Evolutionary conservation across 1,139 yeast genomes (phyloP).

Genomic region (Groenewaldozyma auringiensis): DNA sequence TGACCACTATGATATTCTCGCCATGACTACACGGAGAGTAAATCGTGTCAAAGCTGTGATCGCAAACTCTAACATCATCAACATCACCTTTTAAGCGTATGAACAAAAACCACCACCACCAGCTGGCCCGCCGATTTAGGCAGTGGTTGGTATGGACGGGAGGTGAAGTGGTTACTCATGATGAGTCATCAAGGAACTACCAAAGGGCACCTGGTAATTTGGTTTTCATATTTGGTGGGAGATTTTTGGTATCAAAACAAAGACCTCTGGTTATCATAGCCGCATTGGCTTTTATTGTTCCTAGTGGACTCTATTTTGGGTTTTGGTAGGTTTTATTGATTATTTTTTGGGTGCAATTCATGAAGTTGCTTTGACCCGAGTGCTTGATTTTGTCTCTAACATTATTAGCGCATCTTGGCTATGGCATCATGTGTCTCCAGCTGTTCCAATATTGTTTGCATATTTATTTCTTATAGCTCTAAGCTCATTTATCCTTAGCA

Average conservation of each 20-base stretch:
- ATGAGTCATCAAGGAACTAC: constrained; percentile 7
- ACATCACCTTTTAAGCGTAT: too few species aligned
- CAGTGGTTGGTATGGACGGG: not conserved
- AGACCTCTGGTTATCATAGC: constrained; percentile 36
- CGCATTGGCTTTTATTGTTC: constrained; percentile 34
- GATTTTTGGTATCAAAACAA: constrained; percentile 39
- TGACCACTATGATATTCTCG: too few species aligned
- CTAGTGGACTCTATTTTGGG: constrained; percentile 45
- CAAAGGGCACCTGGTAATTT: constrained; percentile 7
- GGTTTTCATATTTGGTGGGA: constrained; percentile 57
- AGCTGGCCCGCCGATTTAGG: not conserved
- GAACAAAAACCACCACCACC: too few species aligned
- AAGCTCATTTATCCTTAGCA: constrained; percentile 44
- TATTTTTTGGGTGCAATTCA: not conserved
- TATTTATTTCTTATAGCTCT: constrained; percentile 50
- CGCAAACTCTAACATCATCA: too few species aligned
- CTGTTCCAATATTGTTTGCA: constrained; percentile 48
- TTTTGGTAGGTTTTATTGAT: constrained; percentile 33
- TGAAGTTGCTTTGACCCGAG: not conserved
- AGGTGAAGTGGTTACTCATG: not conserved
- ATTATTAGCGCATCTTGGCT: constrained; percentile 40
- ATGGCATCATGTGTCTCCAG: constrained; percentile 53
- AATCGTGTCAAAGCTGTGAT: too few species aligned
- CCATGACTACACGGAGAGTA: too few species aligned
- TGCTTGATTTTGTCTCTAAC: constrained; percentile 5